Percentiles rank a stretch among this genome's conserved stretches.
Evolutionary conservation across 1,284 basidiomycete genomes (phyloP).

Genomic region (Trichosporon sp.): DNA sequence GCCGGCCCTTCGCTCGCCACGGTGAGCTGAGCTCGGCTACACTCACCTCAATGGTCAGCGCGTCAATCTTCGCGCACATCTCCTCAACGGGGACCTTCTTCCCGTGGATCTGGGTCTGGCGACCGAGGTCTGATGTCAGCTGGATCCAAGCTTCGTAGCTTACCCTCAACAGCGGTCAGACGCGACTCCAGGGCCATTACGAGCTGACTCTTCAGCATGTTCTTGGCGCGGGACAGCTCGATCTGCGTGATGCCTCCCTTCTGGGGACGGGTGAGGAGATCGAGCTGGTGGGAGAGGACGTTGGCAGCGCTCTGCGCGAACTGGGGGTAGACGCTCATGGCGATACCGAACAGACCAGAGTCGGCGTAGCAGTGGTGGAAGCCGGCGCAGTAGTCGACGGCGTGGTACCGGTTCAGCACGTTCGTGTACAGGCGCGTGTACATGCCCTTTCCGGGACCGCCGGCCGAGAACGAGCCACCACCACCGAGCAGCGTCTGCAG

Average conservation of each 20-base stretch:
- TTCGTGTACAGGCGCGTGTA: constrained; percentile 97
- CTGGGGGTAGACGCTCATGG: constrained; percentile 79
- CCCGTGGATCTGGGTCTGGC: constrained; percentile 85
- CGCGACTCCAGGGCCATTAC: constrained; percentile 96
- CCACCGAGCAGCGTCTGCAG: constrained; percentile 95
- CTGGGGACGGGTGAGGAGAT: constrained; percentile 57
- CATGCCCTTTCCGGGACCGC: constrained; percentile 98
- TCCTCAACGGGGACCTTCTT: constrained; percentile 84
- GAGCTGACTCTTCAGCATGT: constrained; percentile 90
- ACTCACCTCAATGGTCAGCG: constrained; percentile 72
- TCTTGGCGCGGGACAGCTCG: constrained; percentile 87
- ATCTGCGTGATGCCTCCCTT: constrained; percentile 49
- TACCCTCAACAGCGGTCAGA: constrained; percentile 85
- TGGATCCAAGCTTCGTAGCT: constrained; percentile 22
- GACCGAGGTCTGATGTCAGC: constrained; percentile 57
- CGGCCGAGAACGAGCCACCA: constrained; percentile 70
- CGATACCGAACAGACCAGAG: constrained; percentile 89
- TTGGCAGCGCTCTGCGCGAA: constrained; percentile 71
- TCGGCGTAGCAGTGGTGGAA: constrained; percentile 99
- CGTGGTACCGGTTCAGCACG: constrained; percentile 91
- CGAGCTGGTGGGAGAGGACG: constrained; percentile 78
- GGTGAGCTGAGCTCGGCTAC: constrained; percentile 42
- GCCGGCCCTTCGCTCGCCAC: too few species aligned
- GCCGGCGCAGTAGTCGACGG: constrained; percentile 94
- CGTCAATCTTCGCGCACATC: constrained; percentile 89